phyloP scores from a whole-genome alignment of 2,329 filamentous ascomycete genomes.

The Pseudogymnoascus sp. region DNA sequence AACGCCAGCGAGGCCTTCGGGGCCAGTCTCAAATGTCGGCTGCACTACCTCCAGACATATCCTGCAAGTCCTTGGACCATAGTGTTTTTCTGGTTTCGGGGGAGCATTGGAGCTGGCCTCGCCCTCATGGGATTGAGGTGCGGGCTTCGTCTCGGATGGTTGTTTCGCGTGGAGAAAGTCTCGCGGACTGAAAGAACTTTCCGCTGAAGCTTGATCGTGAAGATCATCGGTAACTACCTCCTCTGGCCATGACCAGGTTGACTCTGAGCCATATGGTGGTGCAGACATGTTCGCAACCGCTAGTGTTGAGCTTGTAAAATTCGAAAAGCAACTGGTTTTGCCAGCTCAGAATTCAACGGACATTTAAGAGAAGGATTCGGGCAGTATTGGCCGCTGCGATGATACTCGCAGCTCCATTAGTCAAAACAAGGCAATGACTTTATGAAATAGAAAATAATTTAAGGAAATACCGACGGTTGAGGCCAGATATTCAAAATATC shows the following conservation, averaged over 20 bases:
- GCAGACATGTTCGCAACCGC: constrained; percentile 16
- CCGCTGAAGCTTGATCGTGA: not conserved
- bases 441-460: not conserved
- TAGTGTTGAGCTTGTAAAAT: constrained; percentile 3
- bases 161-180: constrained; percentile 10
- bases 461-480: constrained; percentile 4
- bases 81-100: constrained; percentile 38
- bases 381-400: not conserved
- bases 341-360: not conserved
- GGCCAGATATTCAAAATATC: not conserved
- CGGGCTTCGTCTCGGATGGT: constrained; percentile 16
- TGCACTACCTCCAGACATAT: constrained; percentile 73
- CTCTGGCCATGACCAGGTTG: constrained; percentile 21
- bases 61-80: constrained; percentile 69
- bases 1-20: constrained; percentile 46
- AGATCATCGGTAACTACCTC: constrained; percentile 10
- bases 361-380: constrained; percentile 2
- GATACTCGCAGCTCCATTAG: not conserved
- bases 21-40: constrained; percentile 49
- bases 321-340: not conserved
- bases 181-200: constrained; percentile 16
- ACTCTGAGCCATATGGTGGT: constrained; percentile 13
- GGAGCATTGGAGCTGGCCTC: constrained; percentile 19
- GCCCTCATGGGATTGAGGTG: constrained; percentile 19
- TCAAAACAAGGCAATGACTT: not conserved